Base-by-base conservation (phyloP, 2,329 filamentous ascomycete species). In the Apiospora malaysiana region DNA sequence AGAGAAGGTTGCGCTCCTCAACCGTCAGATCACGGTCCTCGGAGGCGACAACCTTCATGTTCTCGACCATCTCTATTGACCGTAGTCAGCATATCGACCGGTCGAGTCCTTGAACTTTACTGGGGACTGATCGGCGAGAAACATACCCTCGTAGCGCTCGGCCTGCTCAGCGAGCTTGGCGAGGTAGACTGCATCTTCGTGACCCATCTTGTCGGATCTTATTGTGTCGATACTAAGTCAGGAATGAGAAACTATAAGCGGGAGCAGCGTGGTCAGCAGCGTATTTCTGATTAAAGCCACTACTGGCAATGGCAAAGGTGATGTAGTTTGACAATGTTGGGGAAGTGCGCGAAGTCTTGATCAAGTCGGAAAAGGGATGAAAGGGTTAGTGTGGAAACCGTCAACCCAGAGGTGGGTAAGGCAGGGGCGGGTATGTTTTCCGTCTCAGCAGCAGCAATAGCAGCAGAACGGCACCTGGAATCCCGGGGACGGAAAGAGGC, bases 151-250 rank as follows among this genome's bases (percentile, higher is more conserved):
- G 87, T 99, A 99, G 85, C 96, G 95, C 92, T 99, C 96, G 86
- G 96, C 96, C 92, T 99, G 96, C 92, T 99, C 96, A 84, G 96
- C 96, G 85, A 99, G 93, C 94, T 98, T 98, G 87, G 96, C 96
- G 85, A 98, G 93, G 87, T 98, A 98, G 83, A 99, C 96, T 81
- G 95, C 95, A 88, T 98, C 95, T 91, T 98, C 95, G 90, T 97
- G 94, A 91, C 93, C 94, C 95, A 98, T 98, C 88, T 88, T 95
- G 89, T 83, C 85, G 83, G 78, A 79, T 27, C 42, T 69, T 77
- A 23, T 69, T 77, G 80, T 75, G 71, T 72, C 76, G 49, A 63
- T 63, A 63, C 56, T 63, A 18, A 63, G 56, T 63, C 56, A 63
- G 56, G 32, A 40, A 49, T 56, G 67, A 23, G 67, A 56, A 56